A percentile compares a stretch with the other conserved stretches of the same genome.
phyloP scores from a whole-genome alignment of 179 eudicot genomes.

The Camellia oleifera region DNA sequence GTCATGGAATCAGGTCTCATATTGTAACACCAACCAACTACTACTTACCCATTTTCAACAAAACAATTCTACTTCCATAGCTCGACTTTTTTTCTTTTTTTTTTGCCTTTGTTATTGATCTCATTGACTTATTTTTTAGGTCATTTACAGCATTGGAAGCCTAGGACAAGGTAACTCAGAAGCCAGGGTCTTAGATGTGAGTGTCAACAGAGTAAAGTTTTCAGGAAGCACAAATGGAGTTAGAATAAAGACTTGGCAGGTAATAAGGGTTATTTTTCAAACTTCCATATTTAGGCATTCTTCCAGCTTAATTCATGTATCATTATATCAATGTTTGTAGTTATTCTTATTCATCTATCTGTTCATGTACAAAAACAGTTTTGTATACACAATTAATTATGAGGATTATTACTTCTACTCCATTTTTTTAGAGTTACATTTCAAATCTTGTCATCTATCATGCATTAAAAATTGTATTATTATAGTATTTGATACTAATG shows the following conservation, averaged over 20 bases:
- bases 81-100: neutral
- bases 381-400: neutral
- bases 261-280: neutral
- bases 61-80: constrained; percentile 5
- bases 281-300: neutral
- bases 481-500: too few species aligned
- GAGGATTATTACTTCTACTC: too few species aligned
- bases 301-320: neutral
- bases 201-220: constrained; percentile 19
- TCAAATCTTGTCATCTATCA: too few species aligned
- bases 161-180: constrained; percentile 24
- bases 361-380: neutral
- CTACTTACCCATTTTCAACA: constrained; percentile 15
- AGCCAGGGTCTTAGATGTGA: constrained; percentile 20
- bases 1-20: constrained; percentile 79
- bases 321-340: neutral
- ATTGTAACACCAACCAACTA: constrained; percentile 10
- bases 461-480: too few species aligned
- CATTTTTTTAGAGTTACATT: too few species aligned
- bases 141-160: constrained; percentile 33
- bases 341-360: neutral
- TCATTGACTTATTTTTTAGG: neutral
- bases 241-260: constrained; percentile 37
- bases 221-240: constrained; percentile 33
- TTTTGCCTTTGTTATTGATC: neutral